Conservation (phyloP, 805 yeast species). For the Cyberlindnera euphorbiae region DNA sequence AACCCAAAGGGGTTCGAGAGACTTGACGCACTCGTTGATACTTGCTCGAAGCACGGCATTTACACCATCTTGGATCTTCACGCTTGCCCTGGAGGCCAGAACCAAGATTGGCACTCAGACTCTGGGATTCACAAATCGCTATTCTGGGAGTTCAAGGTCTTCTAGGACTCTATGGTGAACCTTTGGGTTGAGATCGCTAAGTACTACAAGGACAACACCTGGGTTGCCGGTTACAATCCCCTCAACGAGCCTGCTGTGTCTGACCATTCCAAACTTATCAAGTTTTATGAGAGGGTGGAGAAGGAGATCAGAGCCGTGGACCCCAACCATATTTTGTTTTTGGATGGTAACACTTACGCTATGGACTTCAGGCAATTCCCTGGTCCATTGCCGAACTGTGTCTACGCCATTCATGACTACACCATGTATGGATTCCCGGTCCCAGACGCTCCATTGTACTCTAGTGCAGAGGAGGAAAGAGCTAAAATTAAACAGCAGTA, state of each 20-base stretch:
- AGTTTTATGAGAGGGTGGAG: constrained; percentile 36
- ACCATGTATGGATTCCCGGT: constrained; percentile 41
- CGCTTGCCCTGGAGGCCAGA: constrained; percentile 49
- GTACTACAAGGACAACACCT: constrained; percentile 40
- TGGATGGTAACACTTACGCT: constrained; percentile 49
- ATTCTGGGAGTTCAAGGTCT: constrained; percentile 45
- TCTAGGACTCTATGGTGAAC: constrained; percentile 42
- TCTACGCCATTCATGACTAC: constrained; percentile 49
- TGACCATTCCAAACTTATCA: constrained; percentile 36
- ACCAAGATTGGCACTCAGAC: constrained; percentile 52
- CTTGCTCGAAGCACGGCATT: constrained; percentile 42
- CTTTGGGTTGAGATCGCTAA: constrained; percentile 43
- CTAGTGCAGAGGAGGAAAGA: constrained; percentile 33
- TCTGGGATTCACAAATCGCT: constrained; percentile 41
- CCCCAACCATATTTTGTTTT: constrained; percentile 43
- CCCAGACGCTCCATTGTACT: constrained; percentile 29
- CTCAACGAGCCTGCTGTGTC: constrained; percentile 48
- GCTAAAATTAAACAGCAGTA: constrained; percentile 35
- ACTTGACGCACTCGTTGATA: constrained; percentile 38
- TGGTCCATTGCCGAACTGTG: constrained; percentile 37
- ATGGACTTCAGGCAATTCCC: constrained; percentile 47
- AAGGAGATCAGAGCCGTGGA: constrained; percentile 39
- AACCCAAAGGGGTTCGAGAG: constrained; percentile 41
- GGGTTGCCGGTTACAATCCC: constrained; percentile 53
- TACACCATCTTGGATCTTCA: constrained; percentile 47